Evolutionary conservation across 768 basidiomycete species (phyloP).

Genomic region (Termitomyces sp.): DNA sequence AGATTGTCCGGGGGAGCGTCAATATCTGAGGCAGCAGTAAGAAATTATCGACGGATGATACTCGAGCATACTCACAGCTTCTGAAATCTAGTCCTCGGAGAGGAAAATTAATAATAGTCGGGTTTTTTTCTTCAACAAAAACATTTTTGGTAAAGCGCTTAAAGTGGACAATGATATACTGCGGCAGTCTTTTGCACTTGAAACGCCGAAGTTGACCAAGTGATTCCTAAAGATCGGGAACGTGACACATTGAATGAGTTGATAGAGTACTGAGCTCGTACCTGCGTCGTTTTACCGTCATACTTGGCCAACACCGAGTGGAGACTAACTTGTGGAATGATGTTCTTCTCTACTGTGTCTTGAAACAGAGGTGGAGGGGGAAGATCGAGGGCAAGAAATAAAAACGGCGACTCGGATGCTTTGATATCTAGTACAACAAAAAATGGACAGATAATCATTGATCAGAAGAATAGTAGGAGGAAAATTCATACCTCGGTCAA

Average conservation of each 20-base stretch:
- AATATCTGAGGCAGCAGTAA: constrained; percentile 51
- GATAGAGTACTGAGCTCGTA: constrained; percentile 22
- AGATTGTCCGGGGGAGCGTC: constrained; percentile 57
- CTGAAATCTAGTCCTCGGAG: constrained; percentile 87
- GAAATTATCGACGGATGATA: constrained; percentile 15
- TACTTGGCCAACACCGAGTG: constrained; percentile 89
- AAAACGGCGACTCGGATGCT: constrained; percentile 79
- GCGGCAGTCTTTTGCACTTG: constrained; percentile 86
- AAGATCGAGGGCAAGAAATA: constrained; percentile 93
- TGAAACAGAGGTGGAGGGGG: constrained; percentile 98
- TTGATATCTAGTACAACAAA: constrained; percentile 66
- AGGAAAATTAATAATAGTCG: constrained; percentile 97
- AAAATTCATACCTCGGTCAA: constrained; percentile 73
- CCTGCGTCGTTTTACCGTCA: constrained; percentile 88
- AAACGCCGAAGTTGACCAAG: constrained; percentile 80
- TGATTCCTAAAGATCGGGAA: constrained; percentile 59
- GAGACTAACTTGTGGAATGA: constrained; percentile 95
- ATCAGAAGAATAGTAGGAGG: background rate
- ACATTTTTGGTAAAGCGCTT: constrained; percentile 95
- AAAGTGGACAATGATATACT: constrained; percentile 90
- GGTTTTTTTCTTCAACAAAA: constrained; percentile 98
- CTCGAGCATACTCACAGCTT: constrained; percentile 63
- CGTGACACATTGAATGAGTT: background rate
- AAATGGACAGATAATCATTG: constrained; percentile 3
- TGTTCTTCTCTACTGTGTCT: constrained; percentile 94